phyloP scores from a whole-genome alignment of 768 basidiomycete species.

The Mycena maculata region DNA sequence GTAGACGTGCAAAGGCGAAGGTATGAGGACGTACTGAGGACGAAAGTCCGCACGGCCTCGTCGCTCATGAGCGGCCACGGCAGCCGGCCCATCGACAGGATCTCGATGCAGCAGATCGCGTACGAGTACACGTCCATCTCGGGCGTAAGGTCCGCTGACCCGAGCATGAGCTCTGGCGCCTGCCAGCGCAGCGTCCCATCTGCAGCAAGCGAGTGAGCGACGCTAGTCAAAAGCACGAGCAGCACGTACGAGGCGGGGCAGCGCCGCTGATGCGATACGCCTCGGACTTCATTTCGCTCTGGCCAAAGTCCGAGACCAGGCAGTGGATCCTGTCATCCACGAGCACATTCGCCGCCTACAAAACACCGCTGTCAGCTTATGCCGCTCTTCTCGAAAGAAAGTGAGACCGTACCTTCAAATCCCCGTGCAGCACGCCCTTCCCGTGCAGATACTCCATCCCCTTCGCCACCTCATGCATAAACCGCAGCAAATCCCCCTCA shows the following conservation, averaged over 20 bases:
- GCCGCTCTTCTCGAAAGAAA: neutral
- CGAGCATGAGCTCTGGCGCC: slow-evolving; percentile 73
- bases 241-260: slow-evolving; percentile 57
- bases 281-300: slow-evolving; percentile 83
- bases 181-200: slow-evolving; percentile 79
- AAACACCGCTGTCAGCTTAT: neutral
- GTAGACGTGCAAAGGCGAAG: slow-evolving; percentile 14
- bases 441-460: slow-evolving; percentile 87
- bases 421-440: slow-evolving; percentile 78
- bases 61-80: slow-evolving; percentile 69
- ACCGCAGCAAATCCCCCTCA: slow-evolving; percentile 62
- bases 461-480: slow-evolving; percentile 78
- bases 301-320: slow-evolving; percentile 86
- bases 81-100: slow-evolving; percentile 69
- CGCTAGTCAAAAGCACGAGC: slow-evolving; percentile 4
- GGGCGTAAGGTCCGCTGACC: slow-evolving; percentile 57
- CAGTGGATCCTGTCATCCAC: slow-evolving; percentile 75
- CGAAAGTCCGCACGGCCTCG: slow-evolving; percentile 60
- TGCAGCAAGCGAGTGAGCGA: slow-evolving; percentile 35
- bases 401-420: slow-evolving; percentile 74
- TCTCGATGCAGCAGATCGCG: slow-evolving; percentile 72
- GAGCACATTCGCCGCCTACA: slow-evolving; percentile 78
- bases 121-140: slow-evolving; percentile 79
- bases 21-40: slow-evolving; percentile 55
- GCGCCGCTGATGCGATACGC: slow-evolving; percentile 69